Evolutionary conservation across 75 land plant genomes (phyloP).

Genomic region (Pinus tabuliformis): DNA sequence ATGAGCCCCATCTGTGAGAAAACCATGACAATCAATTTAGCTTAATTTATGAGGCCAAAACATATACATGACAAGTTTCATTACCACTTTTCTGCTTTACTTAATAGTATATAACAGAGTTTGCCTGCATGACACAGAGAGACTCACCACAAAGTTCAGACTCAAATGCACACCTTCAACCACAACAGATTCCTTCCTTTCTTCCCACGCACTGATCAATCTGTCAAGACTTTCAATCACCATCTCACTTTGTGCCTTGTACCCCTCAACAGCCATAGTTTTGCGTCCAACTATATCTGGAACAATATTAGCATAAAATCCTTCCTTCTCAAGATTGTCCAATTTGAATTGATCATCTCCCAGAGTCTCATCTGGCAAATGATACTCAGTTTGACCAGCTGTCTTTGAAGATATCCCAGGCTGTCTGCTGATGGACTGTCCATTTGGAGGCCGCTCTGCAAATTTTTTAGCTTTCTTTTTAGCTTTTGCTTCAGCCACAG

Average conservation of each 20-base stretch:
- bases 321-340: background rate
- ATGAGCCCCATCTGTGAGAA: constrained; percentile 50
- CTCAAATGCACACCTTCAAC: constrained; percentile 59
- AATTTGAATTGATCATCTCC: background rate
- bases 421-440: background rate
- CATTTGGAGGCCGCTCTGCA: constrained; percentile 10
- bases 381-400: background rate
- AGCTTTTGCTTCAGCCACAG: constrained; percentile 32
- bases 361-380: constrained; percentile 3
- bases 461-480: constrained; percentile 28
- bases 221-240: constrained; percentile 53
- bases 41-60: background rate
- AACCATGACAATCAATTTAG: constrained; percentile 1
- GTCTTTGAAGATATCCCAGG: background rate
- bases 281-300: constrained; percentile 27
- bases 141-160: constrained; percentile 52
- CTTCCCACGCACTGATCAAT: constrained; percentile 46
- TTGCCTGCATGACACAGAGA: background rate
- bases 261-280: constrained; percentile 47
- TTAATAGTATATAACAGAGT: background rate
- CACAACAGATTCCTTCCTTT: constrained; percentile 43
- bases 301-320: background rate
- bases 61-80: background rate
- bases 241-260: constrained; percentile 61
- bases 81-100: background rate